Base-by-base conservation (phyloP, 2,329 filamentous ascomycete species). In the Trichoderma gracile region DNA sequence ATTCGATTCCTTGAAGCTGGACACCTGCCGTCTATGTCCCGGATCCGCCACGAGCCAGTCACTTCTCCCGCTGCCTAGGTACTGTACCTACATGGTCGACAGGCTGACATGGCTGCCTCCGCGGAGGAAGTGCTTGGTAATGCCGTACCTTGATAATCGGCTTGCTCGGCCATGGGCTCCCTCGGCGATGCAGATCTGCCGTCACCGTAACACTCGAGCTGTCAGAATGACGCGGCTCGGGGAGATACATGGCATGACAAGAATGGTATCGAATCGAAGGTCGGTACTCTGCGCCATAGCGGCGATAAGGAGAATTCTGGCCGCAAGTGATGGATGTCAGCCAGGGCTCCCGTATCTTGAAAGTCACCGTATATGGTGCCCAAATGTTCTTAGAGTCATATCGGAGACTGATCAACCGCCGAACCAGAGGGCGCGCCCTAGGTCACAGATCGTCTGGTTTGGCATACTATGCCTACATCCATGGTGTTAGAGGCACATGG, bases 211-310 rank as follows among this genome's bases (percentile, higher is more conserved):
- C 58, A 25, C 40, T 30, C 49, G 19, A 30, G 33, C 10, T n/a
- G 45, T 64, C 61, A 64, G 61, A 23, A 64, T 50, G 61, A 27
- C 33, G 45, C 25, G 61, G 38, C 45, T 49, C 53, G 43, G 43
- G 47, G 53, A 50, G 53, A 30, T 30, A 38, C 33, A 38, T 38
- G 33, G 8, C 10, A 38, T 38, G 10, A 14, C 33, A 12, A 10
- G 12, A 14, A 38, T 10, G 33, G 14, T 38, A 5, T 5, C 25
- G 3, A 3, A 38, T 38, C 10, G 33, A 40, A 45, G 10, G 46
- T 25, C 45, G 43, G 46, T 19, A 25, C 17, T 60, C 21, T 10
- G 30, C 9, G 21, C 23, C 9, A 12, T 7, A n/a, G 38, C 38
- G 25, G 47, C 27, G 33, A 40, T 23, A 25, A 17, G 27, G 27